phyloP scores from a whole-genome alignment of 192 early-diverging fungal genomes.

The Umbelopsis isabellina region DNA sequence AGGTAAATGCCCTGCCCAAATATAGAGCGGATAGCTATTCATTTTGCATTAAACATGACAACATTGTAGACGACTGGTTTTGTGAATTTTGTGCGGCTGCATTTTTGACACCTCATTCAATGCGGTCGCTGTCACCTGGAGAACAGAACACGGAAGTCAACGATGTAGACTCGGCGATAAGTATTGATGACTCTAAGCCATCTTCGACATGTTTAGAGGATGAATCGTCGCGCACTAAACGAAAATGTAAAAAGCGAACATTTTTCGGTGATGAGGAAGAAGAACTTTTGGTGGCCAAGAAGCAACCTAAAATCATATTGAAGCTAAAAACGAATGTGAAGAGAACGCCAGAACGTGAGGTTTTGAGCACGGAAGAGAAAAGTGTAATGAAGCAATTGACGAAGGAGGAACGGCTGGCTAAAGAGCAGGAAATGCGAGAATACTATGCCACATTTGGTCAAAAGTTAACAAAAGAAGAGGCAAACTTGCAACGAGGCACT shows the following conservation, averaged over 20 bases:
- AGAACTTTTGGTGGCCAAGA: constrained; percentile 23
- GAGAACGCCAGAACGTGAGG: not conserved
- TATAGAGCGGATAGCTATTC: not conserved
- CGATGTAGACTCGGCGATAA: constrained; percentile 7
- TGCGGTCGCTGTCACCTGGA: not conserved
- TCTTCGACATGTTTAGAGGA: not conserved
- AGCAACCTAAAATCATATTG: constrained; percentile 23
- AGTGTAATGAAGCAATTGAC: not conserved
- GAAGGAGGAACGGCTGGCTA: constrained; percentile 21
- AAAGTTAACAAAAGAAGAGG: constrained; percentile 54
- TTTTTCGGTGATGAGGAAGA: constrained; percentile 23
- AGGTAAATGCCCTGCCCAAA: constrained; percentile 27
- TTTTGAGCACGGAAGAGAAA: too few species aligned
- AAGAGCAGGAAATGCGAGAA: constrained; percentile 23
- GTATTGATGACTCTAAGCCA: not conserved
- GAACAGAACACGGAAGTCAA: not conserved
- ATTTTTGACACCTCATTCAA: constrained; percentile 8
- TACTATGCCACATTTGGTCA: constrained; percentile 48
- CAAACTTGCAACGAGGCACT: constrained; percentile 53
- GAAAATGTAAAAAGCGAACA: constrained; percentile 15
- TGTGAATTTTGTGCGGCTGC: constrained; percentile 13
- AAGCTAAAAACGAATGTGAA: not conserved
- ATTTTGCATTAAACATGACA: too few species aligned
- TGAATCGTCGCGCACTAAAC: not conserved
- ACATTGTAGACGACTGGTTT: constrained; percentile 8